phyloP scores from a whole-genome alignment of 1,284 basidiomycete species.

The Heliocybe sulcata region DNA sequence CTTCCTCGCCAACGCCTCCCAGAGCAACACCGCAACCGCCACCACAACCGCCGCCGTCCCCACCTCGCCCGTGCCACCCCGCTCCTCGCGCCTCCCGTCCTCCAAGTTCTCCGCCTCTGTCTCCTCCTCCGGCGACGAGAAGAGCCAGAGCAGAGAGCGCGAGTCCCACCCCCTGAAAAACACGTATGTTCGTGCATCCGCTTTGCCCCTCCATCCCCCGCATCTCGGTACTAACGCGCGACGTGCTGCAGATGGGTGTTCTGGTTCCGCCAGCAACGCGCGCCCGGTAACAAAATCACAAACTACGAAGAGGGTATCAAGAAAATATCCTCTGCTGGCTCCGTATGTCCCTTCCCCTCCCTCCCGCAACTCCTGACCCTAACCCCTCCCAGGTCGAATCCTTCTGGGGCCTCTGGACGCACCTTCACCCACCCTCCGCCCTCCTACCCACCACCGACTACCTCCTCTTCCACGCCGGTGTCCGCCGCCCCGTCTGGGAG shows the following conservation, averaged over 20 bases:
- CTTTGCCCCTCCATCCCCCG: conserved; percentile 11
- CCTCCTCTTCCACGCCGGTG: conserved; percentile 75
- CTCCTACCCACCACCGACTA: conserved; percentile 79
- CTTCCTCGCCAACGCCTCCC: conserved; percentile 44
- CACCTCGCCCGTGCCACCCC: conserved; percentile 23
- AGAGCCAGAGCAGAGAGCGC: conserved; percentile 31
- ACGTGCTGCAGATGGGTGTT: conserved; percentile 62
- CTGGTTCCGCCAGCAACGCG: conserved; percentile 79
- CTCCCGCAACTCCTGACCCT: neutral
- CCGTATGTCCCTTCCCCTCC: conserved; percentile 36
- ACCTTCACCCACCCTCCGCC: conserved; percentile 66
- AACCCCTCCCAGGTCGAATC: conserved; percentile 57
- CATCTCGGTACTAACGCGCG: conserved; percentile 10
- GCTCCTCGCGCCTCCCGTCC: conserved; percentile 40
- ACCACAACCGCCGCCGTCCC: conserved; percentile 15
- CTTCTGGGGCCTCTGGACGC: conserved; percentile 81
- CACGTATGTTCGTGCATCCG: conserved; percentile 70
- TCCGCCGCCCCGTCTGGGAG: conserved; percentile 85
- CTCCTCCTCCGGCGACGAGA: conserved; percentile 32
- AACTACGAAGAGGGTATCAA: conserved; percentile 87
- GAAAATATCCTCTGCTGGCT: conserved; percentile 72
- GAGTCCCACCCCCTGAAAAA: conserved; percentile 65
- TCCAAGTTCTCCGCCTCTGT: conserved; percentile 73
- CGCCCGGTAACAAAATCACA: conserved; percentile 72
- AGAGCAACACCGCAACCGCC: conserved; percentile 15